Base-by-base conservation (phyloP, 1,284 basidiomycete species). In the Xerocomus alliaceus region DNA sequence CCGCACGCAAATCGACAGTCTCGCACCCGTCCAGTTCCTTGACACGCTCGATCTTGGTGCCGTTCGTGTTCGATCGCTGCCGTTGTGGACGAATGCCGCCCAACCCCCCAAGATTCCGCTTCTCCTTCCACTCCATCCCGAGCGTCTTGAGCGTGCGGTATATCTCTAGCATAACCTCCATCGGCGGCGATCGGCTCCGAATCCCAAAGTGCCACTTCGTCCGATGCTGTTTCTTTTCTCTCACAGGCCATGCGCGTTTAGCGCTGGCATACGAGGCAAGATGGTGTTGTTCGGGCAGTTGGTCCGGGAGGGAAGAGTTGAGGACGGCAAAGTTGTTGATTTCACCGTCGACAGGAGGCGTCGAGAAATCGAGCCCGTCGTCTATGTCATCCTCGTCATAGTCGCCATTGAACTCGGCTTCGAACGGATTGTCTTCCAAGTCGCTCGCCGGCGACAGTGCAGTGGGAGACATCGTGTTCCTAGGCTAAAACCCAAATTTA, bases 141-240 rank as follows among this genome's bases (percentile, higher is more conserved):
- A 99, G 82, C 58, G 89, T 83, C 78, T 93, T 92, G 59, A 99
- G 80, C 56, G 96, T 97, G 64, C 94, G 84, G 80, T 99, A 99
- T 60, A 99, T 97, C 83, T 98, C 97, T 28, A 98, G 81, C 96
- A 99, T 98, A 47, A 99, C 97, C 77, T 98, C 97, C 94, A 98
- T 97, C 24, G 97, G 97, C 47, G 95, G 95, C 61, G 92, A 95
- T 59, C 95, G 86, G 67, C 93, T 95, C 39, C 97, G 87, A 47
- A 99, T 99, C 8, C 97, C 97, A 74, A 98, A 99, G 77, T 99
- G 97, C 97, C 97, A 99, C 72, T 91, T 91, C 17, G 91, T 92
- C 64, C 86, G 83, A 66, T 87, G 87, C 64, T 86, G 84, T 69
- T 86, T 88, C 80, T 88, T 88, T 72, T 89, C 70, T 80, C 83